Evolutionary conservation across 176 grass and related monocot genomes (phyloP), one percentile per base, ranked within the genome.

Genomic region (Paspalum vaginatum): DNA sequence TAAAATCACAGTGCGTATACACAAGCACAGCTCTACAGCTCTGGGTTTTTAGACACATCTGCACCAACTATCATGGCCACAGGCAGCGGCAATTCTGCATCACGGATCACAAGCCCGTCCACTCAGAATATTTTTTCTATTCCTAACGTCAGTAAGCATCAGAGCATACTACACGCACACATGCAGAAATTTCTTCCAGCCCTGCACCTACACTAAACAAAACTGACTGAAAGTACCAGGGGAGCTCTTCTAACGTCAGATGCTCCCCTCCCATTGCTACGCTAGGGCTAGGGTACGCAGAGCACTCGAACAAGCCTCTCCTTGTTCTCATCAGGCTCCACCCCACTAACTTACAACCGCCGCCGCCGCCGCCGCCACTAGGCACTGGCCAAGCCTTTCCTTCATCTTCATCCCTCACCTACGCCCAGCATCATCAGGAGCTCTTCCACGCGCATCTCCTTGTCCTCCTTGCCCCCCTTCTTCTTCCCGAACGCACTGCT

Each of bases 401-500:
- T 50, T 46, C 14, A 7, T 61, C 50, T 50, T 46, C 14, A 7
- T 61, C 21, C 54, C 3, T 60, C 16, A 57, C 17, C 18, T 41
- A 97, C 59, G 17, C 79, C 80, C 88, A 98, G 76, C 92, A 98
- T 89, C 25, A 95, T 84, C 25, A 84, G 84, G 62, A 98, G 77
- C 51, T 98, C 96, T 79, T 95, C 86, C n/a, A 93, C 43, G 11
- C 96, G 92, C 67, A 93, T 77, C 76, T 90, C 88, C 74, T 93
- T 91, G 12, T 81, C 17, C 0, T 91, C 86, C 49, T 93, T 92
- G 17, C 47, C 25, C 24, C 66, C 80, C 63, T 87, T 93, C 67
- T 85, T 91, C 81, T 65, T 95, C 61, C 92, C 75, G 21, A 98
- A 98, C 1, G 90, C 95, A 0, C 88, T 85, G 54, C 60, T 84